Evolutionary conservation across 306 rosid species (phyloP).

Genomic region (Trifolium repens): DNA sequence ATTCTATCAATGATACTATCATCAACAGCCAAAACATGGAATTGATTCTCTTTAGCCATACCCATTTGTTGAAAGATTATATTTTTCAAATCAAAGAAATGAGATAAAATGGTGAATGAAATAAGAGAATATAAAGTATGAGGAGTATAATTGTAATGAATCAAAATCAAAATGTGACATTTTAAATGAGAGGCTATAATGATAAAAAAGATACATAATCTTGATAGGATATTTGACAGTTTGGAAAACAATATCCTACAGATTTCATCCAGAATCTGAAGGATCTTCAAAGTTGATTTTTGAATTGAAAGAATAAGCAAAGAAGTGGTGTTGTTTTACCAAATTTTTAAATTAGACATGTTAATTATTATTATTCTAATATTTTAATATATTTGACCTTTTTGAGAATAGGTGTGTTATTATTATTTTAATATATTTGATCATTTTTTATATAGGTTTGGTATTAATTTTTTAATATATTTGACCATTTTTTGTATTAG

Average conservation of each 20-base stretch:
- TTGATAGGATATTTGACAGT: conserved; percentile 63
- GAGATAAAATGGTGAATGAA: neutral
- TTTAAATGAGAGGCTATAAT: conserved; percentile 58
- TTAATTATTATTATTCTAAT: conserved; percentile 33
- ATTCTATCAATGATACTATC: conserved; percentile 78
- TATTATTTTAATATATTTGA: neutral
- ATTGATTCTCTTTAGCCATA: conserved; percentile 57
- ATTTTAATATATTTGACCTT: conserved; percentile 40
- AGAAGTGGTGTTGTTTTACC: conserved; percentile 53
- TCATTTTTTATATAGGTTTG: neutral
- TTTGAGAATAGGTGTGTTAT: conserved; percentile 35
- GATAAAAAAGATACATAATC: conserved; percentile 56
- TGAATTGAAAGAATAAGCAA: conserved; percentile 57
- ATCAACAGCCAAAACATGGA: conserved; percentile 93
- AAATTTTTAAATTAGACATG: conserved; percentile 36
- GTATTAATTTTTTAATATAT: neutral
- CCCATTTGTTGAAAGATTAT: conserved; percentile 48
- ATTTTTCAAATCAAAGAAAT: conserved; percentile 2
- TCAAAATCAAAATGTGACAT: conserved; percentile 44
- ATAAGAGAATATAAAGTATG: conserved; percentile 4
- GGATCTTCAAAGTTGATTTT: conserved; percentile 68
- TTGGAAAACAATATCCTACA: conserved; percentile 76
- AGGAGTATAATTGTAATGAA: conserved; percentile 7
- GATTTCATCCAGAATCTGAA: conserved; percentile 72
- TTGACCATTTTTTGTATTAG: neutral